Evolutionary conservation across 441 rosid genomes (phyloP).

Genomic region (Corymbia citriodora): DNA sequence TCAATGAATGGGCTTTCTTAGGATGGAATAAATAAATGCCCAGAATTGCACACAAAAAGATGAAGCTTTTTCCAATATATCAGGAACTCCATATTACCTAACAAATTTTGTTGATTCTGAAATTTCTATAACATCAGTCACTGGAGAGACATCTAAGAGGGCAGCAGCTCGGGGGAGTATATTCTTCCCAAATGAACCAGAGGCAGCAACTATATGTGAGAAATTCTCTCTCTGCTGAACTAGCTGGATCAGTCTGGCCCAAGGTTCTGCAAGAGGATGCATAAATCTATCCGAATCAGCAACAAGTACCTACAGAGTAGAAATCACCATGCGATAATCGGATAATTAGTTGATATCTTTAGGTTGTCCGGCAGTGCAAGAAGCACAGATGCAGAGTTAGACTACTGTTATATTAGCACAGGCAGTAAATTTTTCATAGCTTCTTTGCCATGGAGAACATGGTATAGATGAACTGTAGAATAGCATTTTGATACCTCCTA

Average conservation of each 20-base stretch:
- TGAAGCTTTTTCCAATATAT: neutral
- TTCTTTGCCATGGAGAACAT: neutral
- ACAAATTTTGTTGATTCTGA: constrained; percentile 52
- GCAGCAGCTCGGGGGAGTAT: constrained; percentile 86
- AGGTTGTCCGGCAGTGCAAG: neutral
- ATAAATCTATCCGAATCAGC: constrained; percentile 78
- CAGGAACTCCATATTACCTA: constrained; percentile 34
- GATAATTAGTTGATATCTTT: neutral
- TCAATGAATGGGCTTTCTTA: neutral
- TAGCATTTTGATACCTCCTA: neutral
- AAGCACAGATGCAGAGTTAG: neutral
- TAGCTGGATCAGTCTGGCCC: constrained; percentile 72
- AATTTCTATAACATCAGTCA: constrained; percentile 77
- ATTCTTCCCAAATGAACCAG: constrained; percentile 89
- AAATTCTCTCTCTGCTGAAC: constrained; percentile 61
- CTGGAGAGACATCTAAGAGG: constrained; percentile 82
- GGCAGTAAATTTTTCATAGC: neutral
- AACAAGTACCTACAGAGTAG: constrained; percentile 55
- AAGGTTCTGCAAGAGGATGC: constrained; percentile 77
- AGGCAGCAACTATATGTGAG: constrained; percentile 67
- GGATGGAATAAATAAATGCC: neutral
- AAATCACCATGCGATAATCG: neutral
- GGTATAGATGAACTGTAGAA: neutral
- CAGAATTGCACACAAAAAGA: neutral
- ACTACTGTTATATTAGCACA: neutral